Percentiles rank a stretch among this genome's conserved stretches.
Conservation (phyloP, 805 yeast genomes). For the Ogataea thermomethanolica region DNA sequence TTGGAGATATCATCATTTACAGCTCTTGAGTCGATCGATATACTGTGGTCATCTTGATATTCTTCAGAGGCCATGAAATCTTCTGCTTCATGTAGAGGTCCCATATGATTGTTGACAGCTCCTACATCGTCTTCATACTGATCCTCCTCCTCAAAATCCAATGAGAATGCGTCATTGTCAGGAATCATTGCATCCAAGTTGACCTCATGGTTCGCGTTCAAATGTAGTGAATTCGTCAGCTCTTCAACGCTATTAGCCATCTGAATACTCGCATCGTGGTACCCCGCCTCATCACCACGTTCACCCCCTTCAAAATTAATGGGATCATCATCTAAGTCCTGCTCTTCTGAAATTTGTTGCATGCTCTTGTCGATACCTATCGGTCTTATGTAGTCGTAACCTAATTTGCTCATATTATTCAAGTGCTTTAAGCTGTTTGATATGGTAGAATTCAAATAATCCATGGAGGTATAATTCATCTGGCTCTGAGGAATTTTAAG, state of each 20-base stretch:
- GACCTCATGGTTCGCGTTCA: slow-evolving; percentile 12
- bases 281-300: slow-evolving; percentile 12
- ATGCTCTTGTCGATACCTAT: slow-evolving; percentile 58
- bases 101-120: not conserved
- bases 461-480: slow-evolving; percentile 17
- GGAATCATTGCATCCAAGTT: slow-evolving; percentile 48
- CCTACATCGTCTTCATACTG: slow-evolving; percentile 14
- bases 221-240: slow-evolving; percentile 3
- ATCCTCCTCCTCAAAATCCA: slow-evolving; percentile 31
- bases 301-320: slow-evolving; percentile 22
- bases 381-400: slow-evolving; percentile 50
- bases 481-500: slow-evolving; percentile 22
- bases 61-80: slow-evolving; percentile 38
- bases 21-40: slow-evolving; percentile 21
- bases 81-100: slow-evolving; percentile 18
- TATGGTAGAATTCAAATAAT: slow-evolving; percentile 21
- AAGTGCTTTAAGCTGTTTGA: slow-evolving; percentile 25
- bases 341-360: slow-evolving; percentile 32
- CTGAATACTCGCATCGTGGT: slow-evolving; percentile 22
- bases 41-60: slow-evolving; percentile 34
- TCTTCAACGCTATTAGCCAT: slow-evolving; percentile 17
- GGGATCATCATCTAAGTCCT: slow-evolving; percentile 19
- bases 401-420: slow-evolving; percentile 39
- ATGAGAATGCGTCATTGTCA: slow-evolving; percentile 38
- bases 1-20: slow-evolving; percentile 9